These are phyloP conservation scores for Talaromyces sp. DNA, from an alignment of 2,329 filamentous ascomycete genomes.

Conservation along the genomic window DNA sequence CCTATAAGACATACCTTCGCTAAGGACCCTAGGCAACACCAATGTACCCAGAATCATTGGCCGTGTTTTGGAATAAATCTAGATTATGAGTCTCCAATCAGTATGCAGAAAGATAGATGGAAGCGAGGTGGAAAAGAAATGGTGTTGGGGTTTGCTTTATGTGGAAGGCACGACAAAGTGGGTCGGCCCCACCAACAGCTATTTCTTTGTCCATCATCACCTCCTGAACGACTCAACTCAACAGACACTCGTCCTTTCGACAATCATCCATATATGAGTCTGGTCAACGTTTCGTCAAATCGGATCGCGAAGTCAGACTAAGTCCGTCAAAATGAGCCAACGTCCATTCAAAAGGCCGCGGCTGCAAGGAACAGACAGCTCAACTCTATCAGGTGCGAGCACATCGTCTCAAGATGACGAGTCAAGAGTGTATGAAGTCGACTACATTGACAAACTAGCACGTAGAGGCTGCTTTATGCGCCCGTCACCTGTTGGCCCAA, in stretches of 20 bases:
- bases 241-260: no score
- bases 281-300: neutral
- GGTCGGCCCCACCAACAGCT: neutral
- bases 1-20: neutral
- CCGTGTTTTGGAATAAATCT: no score
- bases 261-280: neutral
- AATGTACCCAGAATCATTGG: neutral
- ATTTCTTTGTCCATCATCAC: neutral
- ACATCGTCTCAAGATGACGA: constrained; percentile 20
- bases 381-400: neutral
- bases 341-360: constrained; percentile 20
- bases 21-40: neutral
- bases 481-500: constrained; percentile 12
- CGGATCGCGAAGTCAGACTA: neutral
- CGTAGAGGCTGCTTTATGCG: constrained; percentile 22
- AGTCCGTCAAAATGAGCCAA: constrained; percentile 10
- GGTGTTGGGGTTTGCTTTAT: neutral
- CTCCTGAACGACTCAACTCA: neutral
- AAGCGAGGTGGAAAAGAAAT: neutral
- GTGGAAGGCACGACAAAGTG: neutral
- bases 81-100: neutral
- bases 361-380: constrained; percentile 16
- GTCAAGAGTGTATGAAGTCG: constrained; percentile 18
- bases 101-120: neutral
- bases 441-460: constrained; percentile 20